Evolutionary conservation across 805 yeast species (phyloP).

Genomic region (Sugiyamaella floridensis): DNA sequence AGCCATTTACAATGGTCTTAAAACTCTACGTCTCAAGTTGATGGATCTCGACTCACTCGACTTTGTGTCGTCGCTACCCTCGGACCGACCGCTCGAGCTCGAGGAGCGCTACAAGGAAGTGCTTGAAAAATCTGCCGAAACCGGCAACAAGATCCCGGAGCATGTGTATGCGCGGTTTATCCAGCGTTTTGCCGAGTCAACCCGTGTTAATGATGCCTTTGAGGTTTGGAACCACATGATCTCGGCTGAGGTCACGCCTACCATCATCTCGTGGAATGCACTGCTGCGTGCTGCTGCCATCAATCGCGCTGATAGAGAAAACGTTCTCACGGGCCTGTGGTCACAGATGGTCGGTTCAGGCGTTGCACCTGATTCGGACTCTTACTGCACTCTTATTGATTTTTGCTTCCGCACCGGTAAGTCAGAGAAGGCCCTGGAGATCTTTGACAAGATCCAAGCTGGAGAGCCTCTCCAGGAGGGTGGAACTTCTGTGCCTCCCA

Average conservation of each 20-base stretch:
- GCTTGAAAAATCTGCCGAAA: conserved; percentile 5
- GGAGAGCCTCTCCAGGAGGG: conserved; percentile 26
- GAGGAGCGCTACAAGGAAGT: conserved; percentile 24
- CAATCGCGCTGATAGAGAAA: conserved; percentile 25
- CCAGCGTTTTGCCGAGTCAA: conserved; percentile 25
- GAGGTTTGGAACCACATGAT: conserved; percentile 47
- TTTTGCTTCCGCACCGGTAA: conserved; percentile 39
- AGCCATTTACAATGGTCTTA: conserved; percentile 17
- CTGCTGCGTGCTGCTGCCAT: conserved; percentile 43
- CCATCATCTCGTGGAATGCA: conserved; percentile 51
- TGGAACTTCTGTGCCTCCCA: conserved; percentile 4
- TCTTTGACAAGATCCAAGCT: conserved; percentile 31
- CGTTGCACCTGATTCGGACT: conserved; percentile 40
- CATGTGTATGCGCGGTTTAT: conserved; percentile 26
- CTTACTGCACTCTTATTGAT: conserved; percentile 43
- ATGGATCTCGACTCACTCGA: conserved; percentile 18
- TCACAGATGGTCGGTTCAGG: conserved; percentile 34
- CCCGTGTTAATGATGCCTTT: conserved; percentile 23
- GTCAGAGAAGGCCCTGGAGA: conserved; percentile 38
- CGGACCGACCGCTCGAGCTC: conserved; percentile 23
- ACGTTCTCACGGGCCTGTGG: conserved; percentile 27
- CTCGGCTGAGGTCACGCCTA: conserved; percentile 35
- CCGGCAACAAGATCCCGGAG: conserved; percentile 20
- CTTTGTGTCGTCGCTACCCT: conserved; percentile 18
- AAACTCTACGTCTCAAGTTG: conserved; percentile 11